phyloP scores from a whole-genome alignment of 148 eudicot genomes.

The Nepenthes gracilis region DNA sequence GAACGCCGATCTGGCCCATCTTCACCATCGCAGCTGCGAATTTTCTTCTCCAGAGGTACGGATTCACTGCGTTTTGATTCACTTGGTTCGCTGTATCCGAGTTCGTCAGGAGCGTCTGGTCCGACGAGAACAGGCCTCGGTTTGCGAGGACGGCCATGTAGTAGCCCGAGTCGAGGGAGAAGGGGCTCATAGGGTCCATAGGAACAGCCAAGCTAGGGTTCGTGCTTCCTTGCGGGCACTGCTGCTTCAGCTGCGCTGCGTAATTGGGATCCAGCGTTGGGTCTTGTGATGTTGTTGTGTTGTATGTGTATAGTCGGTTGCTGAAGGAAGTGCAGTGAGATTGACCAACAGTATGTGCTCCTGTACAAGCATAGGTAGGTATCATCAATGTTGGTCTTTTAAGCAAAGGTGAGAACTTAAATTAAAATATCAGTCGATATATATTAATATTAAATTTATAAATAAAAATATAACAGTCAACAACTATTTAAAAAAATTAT shows the following conservation, averaged over 20 bases:
- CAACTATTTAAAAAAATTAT: too few relatives aligned
- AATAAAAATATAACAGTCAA: too few relatives aligned
- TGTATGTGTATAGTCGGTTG: too few relatives aligned
- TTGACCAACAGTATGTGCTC: too few relatives aligned
- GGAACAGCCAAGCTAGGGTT: conserved; percentile 26
- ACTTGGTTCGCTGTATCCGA: conserved; percentile 28
- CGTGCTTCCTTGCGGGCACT: conserved; percentile 40
- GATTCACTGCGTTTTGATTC: conserved; percentile 26
- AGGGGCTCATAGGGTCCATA: conserved; percentile 13
- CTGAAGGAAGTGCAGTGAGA: too few relatives aligned
- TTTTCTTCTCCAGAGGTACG: conserved; percentile 24
- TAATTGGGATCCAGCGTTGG: conserved; percentile 36
- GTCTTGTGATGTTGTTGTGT: conserved; percentile 11
- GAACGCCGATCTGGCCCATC: conserved; percentile 54
- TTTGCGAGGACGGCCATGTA: too few relatives aligned
- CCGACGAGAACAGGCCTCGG: too few relatives aligned
- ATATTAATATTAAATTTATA: too few relatives aligned
- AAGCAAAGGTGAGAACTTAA: too few relatives aligned
- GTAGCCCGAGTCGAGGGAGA: not conserved
- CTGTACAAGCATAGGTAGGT: too few relatives aligned
- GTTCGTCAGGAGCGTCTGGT: conserved; percentile 5
- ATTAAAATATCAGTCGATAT: too few relatives aligned
- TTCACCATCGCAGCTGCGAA: conserved; percentile 55
- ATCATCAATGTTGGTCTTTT: too few relatives aligned
- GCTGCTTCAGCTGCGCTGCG: conserved; percentile 29